Percentiles rank a stretch among this genome's conserved stretches.
These are phyloP conservation scores for Arctostaphylos glauca DNA, from an alignment of 148 eudicot genomes.

Conservation along the genomic window DNA sequence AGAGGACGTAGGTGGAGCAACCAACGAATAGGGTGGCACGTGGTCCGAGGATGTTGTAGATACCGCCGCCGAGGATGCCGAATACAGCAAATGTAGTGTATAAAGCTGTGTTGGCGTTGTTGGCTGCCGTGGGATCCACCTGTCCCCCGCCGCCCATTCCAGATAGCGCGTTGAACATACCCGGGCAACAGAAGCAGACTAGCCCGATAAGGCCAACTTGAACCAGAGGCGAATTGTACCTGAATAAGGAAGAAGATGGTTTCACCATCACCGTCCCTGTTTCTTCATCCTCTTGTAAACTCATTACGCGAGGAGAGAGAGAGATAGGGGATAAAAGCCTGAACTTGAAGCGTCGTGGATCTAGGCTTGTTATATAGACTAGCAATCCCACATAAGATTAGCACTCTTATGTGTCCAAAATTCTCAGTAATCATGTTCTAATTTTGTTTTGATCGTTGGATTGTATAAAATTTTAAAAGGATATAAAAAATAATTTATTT, in stretches of 20 bases:
- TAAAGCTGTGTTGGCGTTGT: slow-evolving; percentile 93
- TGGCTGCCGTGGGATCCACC: slow-evolving; percentile 80
- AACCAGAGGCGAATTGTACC: slow-evolving; percentile 77
- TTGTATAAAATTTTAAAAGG: no score
- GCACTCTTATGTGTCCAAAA: no score
- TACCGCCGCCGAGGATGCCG: slow-evolving; percentile 88
- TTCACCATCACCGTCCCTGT: neutral
- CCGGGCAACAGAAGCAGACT: slow-evolving; percentile 95
- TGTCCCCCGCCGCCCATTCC: slow-evolving; percentile 99
- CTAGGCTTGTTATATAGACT: no score
- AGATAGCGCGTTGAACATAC: slow-evolving; percentile 91
- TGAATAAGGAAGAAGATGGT: slow-evolving; percentile 25
- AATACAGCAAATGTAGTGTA: slow-evolving; percentile 84
- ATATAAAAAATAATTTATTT: no score
- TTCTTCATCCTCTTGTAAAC: slow-evolving; percentile 35
- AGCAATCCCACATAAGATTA: no score
- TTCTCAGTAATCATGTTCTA: no score
- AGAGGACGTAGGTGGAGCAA: slow-evolving; percentile 76
- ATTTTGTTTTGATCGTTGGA: no score
- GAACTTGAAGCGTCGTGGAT: no score
- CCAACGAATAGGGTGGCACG: slow-evolving; percentile 60
- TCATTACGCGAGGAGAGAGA: slow-evolving; percentile 18
- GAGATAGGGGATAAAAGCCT: no score
- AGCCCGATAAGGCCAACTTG: slow-evolving; percentile 73
- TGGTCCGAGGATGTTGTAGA: slow-evolving; percentile 88